These are phyloP conservation scores for Ascochyta rabiei DNA, from an alignment of 2,329 filamentous ascomycete genomes.

Conservation along the genomic window DNA sequence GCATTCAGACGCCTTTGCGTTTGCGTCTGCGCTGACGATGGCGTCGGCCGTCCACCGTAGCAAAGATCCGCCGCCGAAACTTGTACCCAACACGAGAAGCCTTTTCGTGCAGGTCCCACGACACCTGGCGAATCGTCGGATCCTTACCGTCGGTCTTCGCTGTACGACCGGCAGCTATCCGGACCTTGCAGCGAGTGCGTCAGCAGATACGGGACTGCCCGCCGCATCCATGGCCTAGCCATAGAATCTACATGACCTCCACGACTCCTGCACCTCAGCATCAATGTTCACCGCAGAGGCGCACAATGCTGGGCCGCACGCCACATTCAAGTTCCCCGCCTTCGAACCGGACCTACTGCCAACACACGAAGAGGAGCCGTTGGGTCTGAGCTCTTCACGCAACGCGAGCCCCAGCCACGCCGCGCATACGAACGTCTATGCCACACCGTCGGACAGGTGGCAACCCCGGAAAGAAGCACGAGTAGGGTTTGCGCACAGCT, in stretches of 20 bases:
- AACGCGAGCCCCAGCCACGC: slow-evolving; percentile 38
- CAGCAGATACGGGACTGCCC: slow-evolving; percentile 8
- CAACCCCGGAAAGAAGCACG: slow-evolving; percentile 63
- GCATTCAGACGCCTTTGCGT: slow-evolving; percentile 33
- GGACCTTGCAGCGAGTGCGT: slow-evolving; percentile 4
- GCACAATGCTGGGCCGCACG: slow-evolving; percentile 37
- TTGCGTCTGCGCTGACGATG: slow-evolving; percentile 19
- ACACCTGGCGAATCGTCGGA: slow-evolving; percentile 3
- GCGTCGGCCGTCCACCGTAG: slow-evolving; percentile 12
- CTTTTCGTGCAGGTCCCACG: slow-evolving; percentile 6
- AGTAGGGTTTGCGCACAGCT: slow-evolving; percentile 51
- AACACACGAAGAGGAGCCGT: slow-evolving; percentile 46
- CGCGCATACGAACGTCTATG: slow-evolving; percentile 31
- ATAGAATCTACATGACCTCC: slow-evolving; percentile 21
- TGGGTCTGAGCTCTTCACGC: slow-evolving; percentile 42
- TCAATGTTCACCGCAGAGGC: slow-evolving; percentile 40
- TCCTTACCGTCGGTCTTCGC: background rate
- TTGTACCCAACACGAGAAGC: slow-evolving; percentile 20
- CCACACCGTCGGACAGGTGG: slow-evolving; percentile 62
- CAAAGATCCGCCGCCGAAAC: slow-evolving; percentile 25
- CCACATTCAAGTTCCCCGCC: slow-evolving; percentile 54
- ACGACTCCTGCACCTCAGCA: slow-evolving; percentile 24
- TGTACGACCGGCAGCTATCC: slow-evolving; percentile 1
- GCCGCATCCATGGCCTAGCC: slow-evolving; percentile 41
- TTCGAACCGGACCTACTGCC: slow-evolving; percentile 52